Evolutionary conservation across 345 rosid genomes (phyloP), one percentile per base, ranked within the genome.

Genomic region (Pseudoturritis turrita): DNA sequence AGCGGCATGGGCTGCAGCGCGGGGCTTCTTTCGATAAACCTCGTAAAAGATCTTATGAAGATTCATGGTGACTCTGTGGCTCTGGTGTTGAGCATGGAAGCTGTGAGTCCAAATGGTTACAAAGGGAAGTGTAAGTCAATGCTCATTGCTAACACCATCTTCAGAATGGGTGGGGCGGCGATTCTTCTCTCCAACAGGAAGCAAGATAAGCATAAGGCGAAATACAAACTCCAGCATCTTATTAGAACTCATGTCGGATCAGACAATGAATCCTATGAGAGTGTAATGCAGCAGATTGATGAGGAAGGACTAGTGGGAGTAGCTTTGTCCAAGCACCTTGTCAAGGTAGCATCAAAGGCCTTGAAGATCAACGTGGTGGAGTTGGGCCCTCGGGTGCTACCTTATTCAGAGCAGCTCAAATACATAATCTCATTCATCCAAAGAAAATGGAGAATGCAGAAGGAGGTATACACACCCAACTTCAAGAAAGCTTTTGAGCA

Each of bases 1-100:
- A 78, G 90, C 3, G 90, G 90, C 12, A 84, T 86, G 90, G 90
- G 90, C 0, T 86, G 88, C 69, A 84, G 88, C 6, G 90, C 90
- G 0, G 88, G 90, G 28, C 67, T 86, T 57, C 39, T 86, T 53
- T 82, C 90, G 0, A 68, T 82, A 65, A 77, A 83, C 65, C 51
- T 86, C 18, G 88, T 73, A 0, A 86, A 81, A 82, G 85, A 86
- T 33, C 88, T 86, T 4, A 78, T 84, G 43, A 79, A 76, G 77
- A 82, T 82, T 65, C 88, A 79, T 53, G 77, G 74, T 15, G 79
- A 81, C 47, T 82, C 85, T 13, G 6, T 84, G 76, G 88, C 88
- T 7, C 29, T 84, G 18, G 87, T 84, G 50, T 79, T 87, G 67
- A 84, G 87, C 55, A 71, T 79, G 77, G 91, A 87, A 87, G 87